A percentile compares a stretch with the other conserved stretches of the same genome.
These are phyloP conservation scores for Trichoderma sp. DNA, from an alignment of 2,329 filamentous ascomycete species.

Conservation along the genomic window DNA sequence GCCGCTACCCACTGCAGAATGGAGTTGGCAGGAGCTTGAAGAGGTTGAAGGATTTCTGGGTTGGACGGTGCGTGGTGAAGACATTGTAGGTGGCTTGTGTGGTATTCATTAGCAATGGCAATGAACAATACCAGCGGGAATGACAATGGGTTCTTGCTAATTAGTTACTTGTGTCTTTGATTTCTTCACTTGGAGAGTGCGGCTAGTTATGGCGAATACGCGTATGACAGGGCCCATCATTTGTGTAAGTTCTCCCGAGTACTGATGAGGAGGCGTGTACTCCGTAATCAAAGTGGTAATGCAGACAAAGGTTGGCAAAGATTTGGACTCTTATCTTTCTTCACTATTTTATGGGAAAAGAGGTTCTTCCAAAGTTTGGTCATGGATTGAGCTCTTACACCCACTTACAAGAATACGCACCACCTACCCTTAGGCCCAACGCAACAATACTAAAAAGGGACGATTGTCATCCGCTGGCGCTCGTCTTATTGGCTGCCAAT, in stretches of 20 bases:
- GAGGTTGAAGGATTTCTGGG: background rate
- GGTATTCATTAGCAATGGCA: background rate
- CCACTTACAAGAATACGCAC: background rate
- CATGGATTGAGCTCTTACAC: background rate
- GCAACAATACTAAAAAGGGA: slow-evolving; percentile 21
- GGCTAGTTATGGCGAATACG: no score
- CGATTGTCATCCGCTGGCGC: background rate
- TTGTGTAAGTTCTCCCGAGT: no score
- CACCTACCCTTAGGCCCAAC: background rate
- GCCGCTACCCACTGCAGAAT: background rate
- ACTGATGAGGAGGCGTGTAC: no score
- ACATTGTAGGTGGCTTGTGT: background rate
- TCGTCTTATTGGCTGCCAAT: background rate
- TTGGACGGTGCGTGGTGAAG: background rate
- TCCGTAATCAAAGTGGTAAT: no score
- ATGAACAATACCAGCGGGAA: background rate
- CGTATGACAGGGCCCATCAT: no score
- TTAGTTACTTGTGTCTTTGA: no score
- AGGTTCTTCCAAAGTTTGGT: background rate
- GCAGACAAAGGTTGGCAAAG: background rate
- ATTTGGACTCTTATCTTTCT: background rate
- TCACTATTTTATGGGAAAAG: background rate
- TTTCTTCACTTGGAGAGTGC: no score
- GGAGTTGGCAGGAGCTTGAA: background rate
- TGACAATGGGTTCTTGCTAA: background rate